Conservation (phyloP, 2,329 filamentous ascomycete species). For the Trichoderma oligosporum region DNA sequence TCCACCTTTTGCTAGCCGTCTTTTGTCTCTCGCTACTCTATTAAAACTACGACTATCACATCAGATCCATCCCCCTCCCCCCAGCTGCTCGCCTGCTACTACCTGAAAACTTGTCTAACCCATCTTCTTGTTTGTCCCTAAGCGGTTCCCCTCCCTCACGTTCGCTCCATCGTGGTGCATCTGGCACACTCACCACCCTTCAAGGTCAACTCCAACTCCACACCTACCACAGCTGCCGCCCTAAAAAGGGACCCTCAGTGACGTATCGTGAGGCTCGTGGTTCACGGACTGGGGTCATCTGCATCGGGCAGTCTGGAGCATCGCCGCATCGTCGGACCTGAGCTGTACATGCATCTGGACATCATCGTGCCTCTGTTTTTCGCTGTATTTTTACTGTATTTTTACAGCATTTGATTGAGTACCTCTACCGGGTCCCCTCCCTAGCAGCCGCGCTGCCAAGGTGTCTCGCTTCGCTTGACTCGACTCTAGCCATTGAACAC, state of each 20-base stretch:
- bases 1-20: background rate
- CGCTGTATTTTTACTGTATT: background rate
- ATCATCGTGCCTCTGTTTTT: background rate
- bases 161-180: constrained; percentile 12
- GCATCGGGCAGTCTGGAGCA: constrained; percentile 12
- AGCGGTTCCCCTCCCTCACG: background rate
- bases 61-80: background rate
- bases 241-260: constrained; percentile 15
- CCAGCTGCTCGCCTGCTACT: constrained; percentile 1
- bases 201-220: constrained; percentile 11
- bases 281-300: constrained; percentile 20
- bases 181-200: background rate
- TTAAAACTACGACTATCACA: background rate
- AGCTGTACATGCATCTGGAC: constrained; percentile 9
- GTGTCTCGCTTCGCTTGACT: constrained; percentile 9
- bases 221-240: background rate
- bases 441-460: constrained; percentile 10
- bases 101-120: background rate
- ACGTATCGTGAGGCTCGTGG: constrained; percentile 20
- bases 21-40: constrained; percentile 2
- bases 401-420: background rate
- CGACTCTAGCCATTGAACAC: constrained; percentile 4
- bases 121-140: background rate
- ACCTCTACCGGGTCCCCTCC: background rate
- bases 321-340: constrained; percentile 7